Conservation (phyloP, 306 rosid species). For the Leucaena leucocephala region DNA sequence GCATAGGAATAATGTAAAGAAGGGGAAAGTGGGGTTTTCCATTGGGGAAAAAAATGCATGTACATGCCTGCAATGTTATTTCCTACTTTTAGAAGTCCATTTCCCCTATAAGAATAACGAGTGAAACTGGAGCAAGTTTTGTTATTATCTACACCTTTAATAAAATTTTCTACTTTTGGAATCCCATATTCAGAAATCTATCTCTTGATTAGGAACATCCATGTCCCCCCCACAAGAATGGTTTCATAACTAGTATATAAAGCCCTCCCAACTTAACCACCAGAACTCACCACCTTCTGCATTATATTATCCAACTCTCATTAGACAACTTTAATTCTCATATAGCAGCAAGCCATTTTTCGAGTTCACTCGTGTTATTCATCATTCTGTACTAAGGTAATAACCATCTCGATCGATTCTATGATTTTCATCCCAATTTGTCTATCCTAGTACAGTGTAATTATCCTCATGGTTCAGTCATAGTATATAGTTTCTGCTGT, state of each 20-base stretch:
- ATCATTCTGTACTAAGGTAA: conserved; percentile 44
- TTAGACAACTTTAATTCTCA: conserved; percentile 26
- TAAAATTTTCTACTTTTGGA: conserved; percentile 41
- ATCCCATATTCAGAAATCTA: conserved; percentile 46
- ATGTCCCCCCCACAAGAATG: conserved; percentile 43
- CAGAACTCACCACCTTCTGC: conserved; percentile 49
- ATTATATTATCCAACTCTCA: neutral
- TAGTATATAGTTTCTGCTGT: neutral
- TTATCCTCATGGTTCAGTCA: conserved; percentile 15
- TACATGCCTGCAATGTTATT: conserved; percentile 36
- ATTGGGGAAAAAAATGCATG: conserved; percentile 2
- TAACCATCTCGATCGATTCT: conserved; percentile 23
- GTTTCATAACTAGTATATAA: conserved; percentile 55
- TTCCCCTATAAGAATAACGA: conserved; percentile 8
- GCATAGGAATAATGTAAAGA: conserved; percentile 69
- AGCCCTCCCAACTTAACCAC: conserved; percentile 40
- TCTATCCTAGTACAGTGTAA: conserved; percentile 2
- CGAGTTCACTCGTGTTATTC: neutral
- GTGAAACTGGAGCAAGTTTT: neutral
- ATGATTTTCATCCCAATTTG: conserved; percentile 10
- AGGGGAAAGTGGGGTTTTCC: conserved; percentile 44
- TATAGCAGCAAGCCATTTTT: conserved; percentile 30
- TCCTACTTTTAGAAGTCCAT: conserved; percentile 38
- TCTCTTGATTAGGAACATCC: conserved; percentile 40
- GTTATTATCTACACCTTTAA: conserved; percentile 23